phyloP scores from a whole-genome alignment of 2,329 filamentous ascomycete genomes.

The Hypomyces rosellus region DNA sequence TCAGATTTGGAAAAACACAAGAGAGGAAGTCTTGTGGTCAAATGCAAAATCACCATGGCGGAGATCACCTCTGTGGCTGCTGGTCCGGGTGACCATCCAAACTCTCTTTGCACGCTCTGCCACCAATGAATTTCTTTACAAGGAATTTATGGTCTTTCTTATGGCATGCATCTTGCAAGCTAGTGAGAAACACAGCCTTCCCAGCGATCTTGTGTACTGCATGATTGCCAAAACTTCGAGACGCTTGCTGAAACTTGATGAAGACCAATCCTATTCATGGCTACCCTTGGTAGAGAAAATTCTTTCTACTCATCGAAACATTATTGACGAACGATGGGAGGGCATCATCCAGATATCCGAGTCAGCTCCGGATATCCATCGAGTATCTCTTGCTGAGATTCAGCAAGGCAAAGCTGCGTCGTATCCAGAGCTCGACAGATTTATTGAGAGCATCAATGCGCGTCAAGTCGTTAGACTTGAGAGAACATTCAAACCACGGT shows the following conservation, averaged over 20 bases:
- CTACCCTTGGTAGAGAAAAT: background rate
- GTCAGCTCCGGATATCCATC: too few species aligned
- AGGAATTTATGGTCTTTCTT: conserved; percentile 44
- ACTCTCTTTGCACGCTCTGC: background rate
- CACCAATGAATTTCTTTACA: conserved; percentile 35
- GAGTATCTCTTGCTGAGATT: too few species aligned
- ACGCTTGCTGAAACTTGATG: conserved; percentile 34
- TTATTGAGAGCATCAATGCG: too few species aligned
- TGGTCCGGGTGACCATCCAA: conserved; percentile 11
- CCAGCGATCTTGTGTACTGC: conserved; percentile 26
- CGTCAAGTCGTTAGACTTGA: too few species aligned
- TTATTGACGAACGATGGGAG: too few species aligned
- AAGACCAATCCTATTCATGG: conserved; percentile 2
- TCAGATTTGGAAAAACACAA: conserved; percentile 43
- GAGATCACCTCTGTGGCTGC: conserved; percentile 34
- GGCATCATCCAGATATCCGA: too few species aligned
- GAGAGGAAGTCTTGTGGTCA: conserved; percentile 47
- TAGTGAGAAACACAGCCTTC: conserved; percentile 11
- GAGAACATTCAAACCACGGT: background rate
- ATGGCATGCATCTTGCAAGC: conserved; percentile 30
- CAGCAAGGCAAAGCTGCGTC: too few species aligned
- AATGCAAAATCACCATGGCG: conserved; percentile 33
- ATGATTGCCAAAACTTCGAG: conserved; percentile 40
- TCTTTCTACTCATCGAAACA: too few species aligned
- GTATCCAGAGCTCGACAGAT: too few species aligned